Evolutionary conservation across 169 alveolate genomes (phyloP), one percentile per base, ranked within the genome.

Genomic region (Toxoplasma gondii): DNA sequence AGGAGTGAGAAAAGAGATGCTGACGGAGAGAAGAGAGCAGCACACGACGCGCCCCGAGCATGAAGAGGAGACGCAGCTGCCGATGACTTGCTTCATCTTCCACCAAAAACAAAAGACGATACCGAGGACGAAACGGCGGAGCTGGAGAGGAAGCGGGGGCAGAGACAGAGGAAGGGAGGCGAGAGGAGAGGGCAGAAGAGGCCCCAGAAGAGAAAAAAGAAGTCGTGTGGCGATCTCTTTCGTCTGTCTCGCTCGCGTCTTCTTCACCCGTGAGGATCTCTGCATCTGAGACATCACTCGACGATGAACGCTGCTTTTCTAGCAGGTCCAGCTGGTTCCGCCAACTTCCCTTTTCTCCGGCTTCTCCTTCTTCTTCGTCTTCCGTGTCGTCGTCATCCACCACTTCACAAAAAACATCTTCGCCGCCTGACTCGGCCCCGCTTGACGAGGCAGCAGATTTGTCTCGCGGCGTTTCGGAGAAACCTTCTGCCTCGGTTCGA

Each of bases 11-110:
- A 41, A 41, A 41, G 67, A 82, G 64, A 39, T 82, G 64, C 31
- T 44, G 53, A 2, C 90, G 90, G 34, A 82, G 41, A 12, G 90
- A 82, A 39, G 90, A 22, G 67, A 82, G 90, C 69, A 90, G 88
- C 74, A 90, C 69, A 41, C 81, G 93, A 41, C 88, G 93, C 17
- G 93, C 1, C 7, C 93, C 93, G 29, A 90, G 88, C 78, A 90
- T 74, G 54, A 90, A 44, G 36, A 78, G 67, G 45, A 90, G 49
- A 19, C 70, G 69, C 80, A 67, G 83, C 83, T 58, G 88, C 38
- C 94, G 39, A n/a, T 88, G 69, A 34, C 84, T 91, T 29, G 70
- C 70, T 22, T 58, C 88, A 27, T 91, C 94, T 31, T 41, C 82
- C 29, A 53, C 91, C 4, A 81, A 22, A 12, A 91, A 38, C n/a